Evolutionary conservation across 2,329 filamentous ascomycete species (phyloP), one percentile per base, ranked within the genome.

Genomic region (Penicillium capsulatum): DNA sequence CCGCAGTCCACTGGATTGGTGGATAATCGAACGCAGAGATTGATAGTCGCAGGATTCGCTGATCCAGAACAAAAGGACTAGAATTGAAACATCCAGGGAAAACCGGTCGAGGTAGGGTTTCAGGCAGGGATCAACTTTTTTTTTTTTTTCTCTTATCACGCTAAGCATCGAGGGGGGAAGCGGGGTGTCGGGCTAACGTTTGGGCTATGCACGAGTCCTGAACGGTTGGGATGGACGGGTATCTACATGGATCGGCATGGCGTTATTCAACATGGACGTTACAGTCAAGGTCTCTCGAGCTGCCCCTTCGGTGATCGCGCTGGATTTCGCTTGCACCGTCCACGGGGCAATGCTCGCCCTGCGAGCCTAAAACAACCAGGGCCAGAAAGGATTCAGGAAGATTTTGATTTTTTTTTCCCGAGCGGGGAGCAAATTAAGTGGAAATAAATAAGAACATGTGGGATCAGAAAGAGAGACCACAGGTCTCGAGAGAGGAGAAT

Each of bases 401-500:
- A 36, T 28, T 34, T 53, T 44, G 10, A 42, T 47, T 50, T 42
- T 48, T 29, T 41, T 37, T 27, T 30, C 33, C 37, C 27, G 11
- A 45, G 36, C 33, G 15, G 32, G 37, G 31, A 50, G 49, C 17
- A 45, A 51, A 48, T 51, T 28, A 28, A 28, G 26, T n/a, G 13
- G 26, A 28, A 11, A 28, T 41, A 42, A 36, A 43, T 33, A 43
- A 35, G 30, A 17, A 39, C 32, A 17, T 48, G 31, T 34, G 38
- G 39, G 27, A 33, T 35, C 36, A 39, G 38, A 49, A 47, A 31
- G n/a, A 49, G 39, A 51, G 50, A 45, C 51, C 51, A 44, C 50
- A 48, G 46, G 46, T 17, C 51, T 48, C 38, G 36, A n/a, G 45
- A 53, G 48, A 49, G 48, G 51, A 52, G 49, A 48, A 50, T 49